These are phyloP conservation scores for Rhizopus delemar DNA, from an alignment of 371 early-diverging fungal species.

Conservation along the genomic window DNA sequence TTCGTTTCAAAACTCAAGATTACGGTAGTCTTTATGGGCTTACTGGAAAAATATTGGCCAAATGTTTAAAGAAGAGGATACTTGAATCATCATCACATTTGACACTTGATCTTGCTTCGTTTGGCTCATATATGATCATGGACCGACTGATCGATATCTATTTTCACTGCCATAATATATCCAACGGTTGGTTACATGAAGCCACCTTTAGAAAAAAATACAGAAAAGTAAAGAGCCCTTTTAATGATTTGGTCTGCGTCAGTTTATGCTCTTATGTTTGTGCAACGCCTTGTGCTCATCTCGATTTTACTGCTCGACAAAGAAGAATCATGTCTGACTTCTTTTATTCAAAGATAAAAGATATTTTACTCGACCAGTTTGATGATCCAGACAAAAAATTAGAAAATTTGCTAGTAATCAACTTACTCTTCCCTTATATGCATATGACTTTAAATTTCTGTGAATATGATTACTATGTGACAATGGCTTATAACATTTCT, in stretches of 20 bases:
- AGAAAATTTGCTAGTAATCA: conserved; percentile 20
- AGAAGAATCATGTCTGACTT: conserved; percentile 18
- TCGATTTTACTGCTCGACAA: not conserved
- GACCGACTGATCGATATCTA: conserved; percentile 7
- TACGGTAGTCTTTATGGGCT: not conserved
- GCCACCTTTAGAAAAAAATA: conserved; percentile 6
- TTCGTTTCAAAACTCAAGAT: not conserved
- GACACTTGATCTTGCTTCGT: not conserved
- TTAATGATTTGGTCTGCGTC: conserved; percentile 8
- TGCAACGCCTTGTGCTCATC: conserved; percentile 13
- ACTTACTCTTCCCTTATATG: conserved; percentile 12
- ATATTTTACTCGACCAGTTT: conserved; percentile 22
- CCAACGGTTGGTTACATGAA: conserved; percentile 15
- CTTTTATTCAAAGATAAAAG: conserved; percentile 15
- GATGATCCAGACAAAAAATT: conserved; percentile 18
- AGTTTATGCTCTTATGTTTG: conserved; percentile 19
- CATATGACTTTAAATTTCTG: conserved; percentile 12
- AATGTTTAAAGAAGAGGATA: conserved; percentile 1
- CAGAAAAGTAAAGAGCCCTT: not conserved
- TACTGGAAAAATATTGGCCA: not conserved
- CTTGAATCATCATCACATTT: not conserved
- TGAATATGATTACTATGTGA: conserved; percentile 8
- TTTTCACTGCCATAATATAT: conserved; percentile 17
- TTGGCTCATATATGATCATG: not conserved
- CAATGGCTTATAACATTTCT: conserved; percentile 17